Evolutionary conservation across 352 stramenopile genomes (phyloP).

Genomic region (Phytopythium boreale): DNA sequence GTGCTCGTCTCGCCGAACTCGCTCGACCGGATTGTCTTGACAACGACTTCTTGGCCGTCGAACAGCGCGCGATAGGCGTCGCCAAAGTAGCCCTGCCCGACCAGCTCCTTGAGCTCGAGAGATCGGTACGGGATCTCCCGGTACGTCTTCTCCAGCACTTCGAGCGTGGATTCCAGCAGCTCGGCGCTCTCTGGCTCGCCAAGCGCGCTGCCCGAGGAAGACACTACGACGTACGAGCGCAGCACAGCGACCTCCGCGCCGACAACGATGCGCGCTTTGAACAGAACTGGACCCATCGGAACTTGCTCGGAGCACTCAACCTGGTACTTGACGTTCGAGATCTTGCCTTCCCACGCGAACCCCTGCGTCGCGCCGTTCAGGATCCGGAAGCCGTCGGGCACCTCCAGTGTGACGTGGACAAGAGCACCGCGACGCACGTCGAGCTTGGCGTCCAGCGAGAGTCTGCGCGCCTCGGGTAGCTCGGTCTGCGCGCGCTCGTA

Average conservation of each 20-base stretch:
- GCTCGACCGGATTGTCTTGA: conserved; percentile 77
- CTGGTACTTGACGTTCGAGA: conserved; percentile 55
- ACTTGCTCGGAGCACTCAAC: conserved; percentile 56
- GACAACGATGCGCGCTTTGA: conserved; percentile 71
- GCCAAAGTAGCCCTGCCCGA: conserved; percentile 76
- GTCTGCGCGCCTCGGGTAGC: conserved; percentile 28
- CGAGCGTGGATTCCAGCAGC: conserved; percentile 56
- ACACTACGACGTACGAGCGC: conserved; percentile 72
- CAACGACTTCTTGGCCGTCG: conserved; percentile 68
- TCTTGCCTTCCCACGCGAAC: conserved; percentile 69
- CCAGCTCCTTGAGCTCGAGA: conserved; percentile 71
- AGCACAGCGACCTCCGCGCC: conserved; percentile 65
- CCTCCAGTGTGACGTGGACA: conserved; percentile 71
- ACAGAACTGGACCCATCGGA: conserved; percentile 57
- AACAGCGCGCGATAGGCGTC: conserved; percentile 66
- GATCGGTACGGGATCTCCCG: conserved; percentile 65
- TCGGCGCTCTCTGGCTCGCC: conserved; percentile 40
- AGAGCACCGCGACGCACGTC: conserved; percentile 68
- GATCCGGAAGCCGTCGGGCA: conserved; percentile 56
- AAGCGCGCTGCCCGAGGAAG: conserved; percentile 24
- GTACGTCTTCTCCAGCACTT: conserved; percentile 76
- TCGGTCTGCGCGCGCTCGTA: conserved; percentile 43
- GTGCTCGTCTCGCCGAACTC: conserved; percentile 72
- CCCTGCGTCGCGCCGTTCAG: conserved; percentile 61
- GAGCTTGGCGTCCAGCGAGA: conserved; percentile 66